Conservation (phyloP, 371 early-diverging fungal genomes). For the Saksenaea oblongispora region DNA sequence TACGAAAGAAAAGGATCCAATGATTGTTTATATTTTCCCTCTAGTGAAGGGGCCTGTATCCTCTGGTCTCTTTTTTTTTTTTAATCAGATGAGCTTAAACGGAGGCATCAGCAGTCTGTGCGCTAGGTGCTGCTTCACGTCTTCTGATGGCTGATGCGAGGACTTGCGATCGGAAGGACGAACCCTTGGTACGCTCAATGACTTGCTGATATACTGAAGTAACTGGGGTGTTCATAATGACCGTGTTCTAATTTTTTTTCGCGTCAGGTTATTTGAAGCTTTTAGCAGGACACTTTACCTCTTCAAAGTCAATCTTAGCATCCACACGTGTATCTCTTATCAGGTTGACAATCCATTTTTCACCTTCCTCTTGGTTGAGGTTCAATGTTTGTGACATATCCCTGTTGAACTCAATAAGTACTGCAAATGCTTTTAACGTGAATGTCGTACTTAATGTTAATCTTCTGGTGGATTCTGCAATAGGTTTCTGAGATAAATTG, state of each 20-base stretch:
- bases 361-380: conserved; percentile 87
- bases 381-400: conserved; percentile 83
- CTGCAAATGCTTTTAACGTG: background rate
- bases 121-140: conserved; percentile 55
- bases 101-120: background rate
- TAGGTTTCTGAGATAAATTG: conserved; percentile 94
- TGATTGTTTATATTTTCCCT: too few species aligned
- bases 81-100: conserved; percentile 1
- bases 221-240: conserved; percentile 86
- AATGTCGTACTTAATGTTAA: conserved; percentile 68
- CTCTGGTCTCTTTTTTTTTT: background rate
- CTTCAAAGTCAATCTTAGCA: conserved; percentile 94
- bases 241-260: conserved; percentile 66
- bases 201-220: conserved; percentile 91
- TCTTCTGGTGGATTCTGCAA: conserved; percentile 92
- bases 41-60: too few species aligned
- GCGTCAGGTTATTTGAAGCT: background rate
- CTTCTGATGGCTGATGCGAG: conserved; percentile 89
- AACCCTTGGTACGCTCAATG: conserved; percentile 89
- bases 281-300: conserved; percentile 33
- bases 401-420: conserved; percentile 21
- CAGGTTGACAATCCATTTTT: conserved; percentile 96
- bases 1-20: too few species aligned
- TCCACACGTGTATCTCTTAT: conserved; percentile 94
- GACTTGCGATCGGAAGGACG: conserved; percentile 88